Base-by-base conservation (phyloP, 1,139 yeast genomes). In the Sugiyamaella sp. region DNA sequence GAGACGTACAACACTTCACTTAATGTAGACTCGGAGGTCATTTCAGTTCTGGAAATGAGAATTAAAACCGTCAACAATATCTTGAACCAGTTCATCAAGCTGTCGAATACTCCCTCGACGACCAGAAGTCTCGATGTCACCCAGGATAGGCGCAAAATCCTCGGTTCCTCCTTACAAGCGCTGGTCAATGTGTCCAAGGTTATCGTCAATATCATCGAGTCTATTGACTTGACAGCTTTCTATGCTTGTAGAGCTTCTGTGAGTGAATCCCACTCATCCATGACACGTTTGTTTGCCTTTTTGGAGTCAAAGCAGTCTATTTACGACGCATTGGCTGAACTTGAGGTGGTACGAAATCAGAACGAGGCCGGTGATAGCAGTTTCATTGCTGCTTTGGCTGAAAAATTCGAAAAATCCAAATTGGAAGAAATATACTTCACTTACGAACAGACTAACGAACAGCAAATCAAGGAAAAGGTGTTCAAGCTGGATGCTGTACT, bases 271-370 rank as follows among this genome's bases (percentile, higher is more conserved):
- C 71, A 79, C 2, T 74, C 80, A 61, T 82, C 82, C 50, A 79
- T 84, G 61, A 86, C 89, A 0, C 75, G 85, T 17, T 78, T 89
- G 9, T 76, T 84, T 35, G 95, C 89, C 51, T 89, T 88, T 66
- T 80, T 85, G 65, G 86, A 85, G 58, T 74, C 80, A 47, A 90
- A 89, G 63, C 97, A 89, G 65, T 77, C 80, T 19, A 70, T 88
- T 42, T 93, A 89, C 67, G 85, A 86, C 60, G 71, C 79, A 4
- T 74, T 86, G 40, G 74, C 84, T 5, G 79, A 79, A 25, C 74
- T 89, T 14, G 81, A 85, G 24, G 78, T 89, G 22, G 51, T 51
- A 9, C 46, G 51, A 27, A 54, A 50, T 25, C 56, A 59, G 41
- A 51, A 42, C 63, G 78, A 84, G 3, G 72, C 87, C 17, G 85